Percentiles rank a stretch among this genome's conserved stretches.
phyloP scores from a whole-genome alignment of 441 rosid species.

The Croton laevigatus region DNA sequence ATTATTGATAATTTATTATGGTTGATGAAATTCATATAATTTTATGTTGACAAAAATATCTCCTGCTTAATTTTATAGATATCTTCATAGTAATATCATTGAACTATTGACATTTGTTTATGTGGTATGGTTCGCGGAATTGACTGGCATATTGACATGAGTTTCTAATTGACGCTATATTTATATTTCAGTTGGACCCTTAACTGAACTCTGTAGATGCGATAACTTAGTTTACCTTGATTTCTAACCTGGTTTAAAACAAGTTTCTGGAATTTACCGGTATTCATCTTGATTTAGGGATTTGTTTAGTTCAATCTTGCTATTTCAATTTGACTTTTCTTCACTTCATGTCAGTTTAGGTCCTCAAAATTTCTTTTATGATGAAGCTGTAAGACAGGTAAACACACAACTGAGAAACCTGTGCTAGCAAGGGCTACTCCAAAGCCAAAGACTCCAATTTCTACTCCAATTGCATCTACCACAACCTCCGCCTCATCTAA shows the following conservation, averaged over 20 bases:
- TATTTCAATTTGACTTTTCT: background rate
- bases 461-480: conserved; percentile 36
- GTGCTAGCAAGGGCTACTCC: conserved; percentile 43
- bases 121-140: background rate
- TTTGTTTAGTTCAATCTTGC: background rate
- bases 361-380: conserved; percentile 21
- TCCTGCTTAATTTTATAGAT: background rate
- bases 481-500: conserved; percentile 40
- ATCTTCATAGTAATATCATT: background rate
- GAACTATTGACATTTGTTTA: background rate
- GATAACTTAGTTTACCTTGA: background rate
- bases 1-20: background rate
- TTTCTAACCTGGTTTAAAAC: background rate
- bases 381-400: conserved; percentile 88
- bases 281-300: background rate
- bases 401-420: conserved; percentile 92
- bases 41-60: background rate
- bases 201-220: background rate
- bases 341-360: background rate
- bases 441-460: conserved; percentile 31
- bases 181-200: background rate
- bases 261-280: background rate
- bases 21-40: background rate
- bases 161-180: background rate
- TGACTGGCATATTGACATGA: background rate